Evolutionary conservation across 148 eudicot genomes (phyloP).

Genomic region (Camellia lanceoleosa): DNA sequence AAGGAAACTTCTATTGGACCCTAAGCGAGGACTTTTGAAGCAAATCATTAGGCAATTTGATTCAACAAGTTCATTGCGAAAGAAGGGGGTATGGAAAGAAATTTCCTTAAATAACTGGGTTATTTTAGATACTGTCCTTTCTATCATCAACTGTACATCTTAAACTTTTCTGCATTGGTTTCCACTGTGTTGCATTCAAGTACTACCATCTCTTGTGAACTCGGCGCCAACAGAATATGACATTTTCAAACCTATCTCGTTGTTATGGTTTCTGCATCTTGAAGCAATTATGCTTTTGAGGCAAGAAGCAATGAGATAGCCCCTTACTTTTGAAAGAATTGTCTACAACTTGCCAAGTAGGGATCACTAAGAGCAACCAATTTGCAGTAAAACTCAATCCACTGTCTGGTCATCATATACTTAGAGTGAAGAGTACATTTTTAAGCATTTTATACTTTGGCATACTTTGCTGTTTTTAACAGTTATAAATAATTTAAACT

Average conservation of each 20-base stretch:
- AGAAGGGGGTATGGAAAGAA: constrained; percentile 69
- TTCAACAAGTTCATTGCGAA: constrained; percentile 67
- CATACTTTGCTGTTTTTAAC: not conserved
- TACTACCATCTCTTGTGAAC: not conserved
- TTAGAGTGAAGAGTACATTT: not conserved
- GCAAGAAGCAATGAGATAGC: not conserved
- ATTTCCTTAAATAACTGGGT: not conserved
- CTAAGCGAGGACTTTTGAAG: constrained; percentile 82
- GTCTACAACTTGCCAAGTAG: not conserved
- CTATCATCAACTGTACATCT: not conserved
- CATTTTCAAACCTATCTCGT: not conserved
- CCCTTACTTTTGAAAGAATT: not conserved
- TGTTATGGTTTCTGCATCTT: not conserved
- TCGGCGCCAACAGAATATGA: not conserved
- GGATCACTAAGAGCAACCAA: not conserved
- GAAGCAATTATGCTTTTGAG: not conserved
- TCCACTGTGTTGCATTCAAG: not conserved
- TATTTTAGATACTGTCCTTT: not conserved
- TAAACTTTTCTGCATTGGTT: not conserved
- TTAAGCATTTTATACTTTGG: not conserved
- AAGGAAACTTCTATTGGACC: constrained; percentile 78
- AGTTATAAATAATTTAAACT: not conserved
- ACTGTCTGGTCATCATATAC: not conserved
- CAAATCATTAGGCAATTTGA: constrained; percentile 89
- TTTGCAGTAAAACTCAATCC: not conserved